Conservation (phyloP, 2,329 filamentous ascomycete species). For the Ascocoryne sarcoides region DNA sequence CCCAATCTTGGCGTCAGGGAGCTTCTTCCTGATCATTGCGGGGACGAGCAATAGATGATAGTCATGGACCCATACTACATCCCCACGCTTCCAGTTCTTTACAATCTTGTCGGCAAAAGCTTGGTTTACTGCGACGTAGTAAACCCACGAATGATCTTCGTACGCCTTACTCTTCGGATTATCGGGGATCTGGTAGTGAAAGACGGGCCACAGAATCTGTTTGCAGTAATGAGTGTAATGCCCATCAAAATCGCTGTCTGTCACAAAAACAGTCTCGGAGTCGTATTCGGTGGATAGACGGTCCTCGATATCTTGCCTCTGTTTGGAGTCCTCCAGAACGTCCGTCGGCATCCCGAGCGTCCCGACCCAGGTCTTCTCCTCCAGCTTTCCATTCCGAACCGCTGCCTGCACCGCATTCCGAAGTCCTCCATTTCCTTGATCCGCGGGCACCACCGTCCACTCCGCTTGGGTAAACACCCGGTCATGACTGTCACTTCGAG, state of each 20-base stretch:
- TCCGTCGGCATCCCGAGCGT: slow-evolving; percentile 93
- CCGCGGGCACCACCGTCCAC: slow-evolving; percentile 76
- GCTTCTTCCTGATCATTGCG: slow-evolving; percentile 77
- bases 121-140: slow-evolving; percentile 87
- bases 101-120: slow-evolving; percentile 87
- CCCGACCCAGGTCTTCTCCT: slow-evolving; percentile 82
- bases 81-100: slow-evolving; percentile 86
- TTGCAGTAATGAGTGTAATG: slow-evolving; percentile 97
- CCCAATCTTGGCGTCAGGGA: slow-evolving; percentile 89
- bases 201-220: slow-evolving; percentile 93
- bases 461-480: slow-evolving; percentile 65
- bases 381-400: slow-evolving; percentile 56
- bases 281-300: slow-evolving; percentile 72
- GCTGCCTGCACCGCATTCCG: slow-evolving; percentile 81
- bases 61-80: slow-evolving; percentile 91
- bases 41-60: slow-evolving; percentile 90
- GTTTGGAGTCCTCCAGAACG: slow-evolving; percentile 61
- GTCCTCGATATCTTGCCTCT: slow-evolving; percentile 77
- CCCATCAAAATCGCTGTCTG: slow-evolving; percentile 86
- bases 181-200: slow-evolving; percentile 96
- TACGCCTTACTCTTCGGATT: slow-evolving; percentile 98
- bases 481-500: slow-evolving; percentile 56
- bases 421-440: slow-evolving; percentile 88
- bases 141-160: slow-evolving; percentile 93
- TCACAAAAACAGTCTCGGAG: slow-evolving; percentile 75